These are phyloP conservation scores for Patellaria atrata DNA, from an alignment of 495 filamentous ascomycete species.

Conservation along the genomic window DNA sequence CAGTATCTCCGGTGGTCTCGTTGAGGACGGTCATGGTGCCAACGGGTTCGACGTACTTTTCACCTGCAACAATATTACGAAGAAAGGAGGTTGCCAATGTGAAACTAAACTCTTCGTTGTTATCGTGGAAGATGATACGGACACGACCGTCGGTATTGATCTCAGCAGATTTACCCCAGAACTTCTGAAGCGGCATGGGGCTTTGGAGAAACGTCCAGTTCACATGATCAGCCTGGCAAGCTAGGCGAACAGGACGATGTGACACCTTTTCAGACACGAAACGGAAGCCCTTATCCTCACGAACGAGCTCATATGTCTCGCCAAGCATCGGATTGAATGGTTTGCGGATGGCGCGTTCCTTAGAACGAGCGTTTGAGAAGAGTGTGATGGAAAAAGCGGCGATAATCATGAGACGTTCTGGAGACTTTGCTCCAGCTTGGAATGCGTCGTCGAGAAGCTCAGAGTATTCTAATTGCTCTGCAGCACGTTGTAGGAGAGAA, in stretches of 20 bases:
- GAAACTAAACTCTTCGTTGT: conserved; percentile 72
- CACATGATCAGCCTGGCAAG: conserved; percentile 76
- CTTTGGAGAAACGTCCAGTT: conserved; percentile 77
- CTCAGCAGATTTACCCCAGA: conserved; percentile 95
- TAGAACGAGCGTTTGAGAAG: conserved; percentile 63
- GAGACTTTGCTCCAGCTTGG: conserved; percentile 37
- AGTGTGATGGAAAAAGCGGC: conserved; percentile 81
- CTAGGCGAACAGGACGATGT: conserved; percentile 82
- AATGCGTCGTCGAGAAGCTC: conserved; percentile 62
- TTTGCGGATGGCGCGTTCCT: conserved; percentile 87
- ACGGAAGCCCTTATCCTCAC: conserved; percentile 77
- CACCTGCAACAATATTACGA: conserved; percentile 90
- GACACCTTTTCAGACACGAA: conserved; percentile 86
- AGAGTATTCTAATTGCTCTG: conserved; percentile 84
- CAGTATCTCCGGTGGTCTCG: conserved; percentile 67
- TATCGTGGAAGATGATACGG: conserved; percentile 53
- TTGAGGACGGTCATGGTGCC: conserved; percentile 69
- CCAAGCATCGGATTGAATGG: conserved; percentile 97
- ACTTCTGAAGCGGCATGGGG: conserved; percentile 82
- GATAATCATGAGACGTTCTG: conserved; percentile 65
- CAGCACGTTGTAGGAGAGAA: conserved; percentile 71
- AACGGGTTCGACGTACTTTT: conserved; percentile 95
- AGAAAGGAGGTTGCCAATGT: conserved; percentile 73
- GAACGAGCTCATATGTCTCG: conserved; percentile 86
- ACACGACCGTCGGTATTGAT: conserved; percentile 81